Evolutionary conservation across 805 yeast genomes (phyloP), one percentile per base, ranked within the genome.

Genomic region (Pichia manshurica): DNA sequence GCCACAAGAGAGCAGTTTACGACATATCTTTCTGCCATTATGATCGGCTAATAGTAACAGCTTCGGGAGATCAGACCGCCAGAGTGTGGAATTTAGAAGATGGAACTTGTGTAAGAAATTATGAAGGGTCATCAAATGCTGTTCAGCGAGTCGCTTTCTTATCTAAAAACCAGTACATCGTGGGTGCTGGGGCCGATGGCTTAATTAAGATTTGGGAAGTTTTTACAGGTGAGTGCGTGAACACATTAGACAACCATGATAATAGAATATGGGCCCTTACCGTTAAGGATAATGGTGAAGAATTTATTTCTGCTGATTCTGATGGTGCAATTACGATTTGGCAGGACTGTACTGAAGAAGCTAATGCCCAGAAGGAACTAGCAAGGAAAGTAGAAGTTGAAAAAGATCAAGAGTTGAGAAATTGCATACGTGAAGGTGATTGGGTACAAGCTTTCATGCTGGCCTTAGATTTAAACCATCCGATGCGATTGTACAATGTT

Each of bases 1-100:
- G 96, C 16, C 99, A 93, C 66, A 85, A 82, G 62, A 79, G 99
- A 59, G 98, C 98, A 12, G 77, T 93, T 39, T 93, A 98, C 96
- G 95, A 87, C 61, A 81, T 89, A 29, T 75, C 77, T 52, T 93
- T 93, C 63, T 86, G 88, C 58, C 80, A 79, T 33, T 85, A 74
- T 64, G 96, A 88, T 58, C 82, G 87, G 64, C 64, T 82, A 1
- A 54, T 93, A 17, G 83, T 79, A 21, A 90, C 97, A 1, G 82
- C 84, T n/a, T 81, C 95, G 31, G 97, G 98, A 53, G 99, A 53
- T 42, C 88, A 87, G 62, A 84, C 96, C 0, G 75, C 85, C 49
- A 85, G 87, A 59, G 74, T 89, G 38, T 93, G 99, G 99, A 84
- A 86, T 32, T 68, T 93, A 57, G 76, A 73, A 37, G 91, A 88